Conservation (phyloP, 495 filamentous ascomycete species). For the Penicillium subrubescens region DNA sequence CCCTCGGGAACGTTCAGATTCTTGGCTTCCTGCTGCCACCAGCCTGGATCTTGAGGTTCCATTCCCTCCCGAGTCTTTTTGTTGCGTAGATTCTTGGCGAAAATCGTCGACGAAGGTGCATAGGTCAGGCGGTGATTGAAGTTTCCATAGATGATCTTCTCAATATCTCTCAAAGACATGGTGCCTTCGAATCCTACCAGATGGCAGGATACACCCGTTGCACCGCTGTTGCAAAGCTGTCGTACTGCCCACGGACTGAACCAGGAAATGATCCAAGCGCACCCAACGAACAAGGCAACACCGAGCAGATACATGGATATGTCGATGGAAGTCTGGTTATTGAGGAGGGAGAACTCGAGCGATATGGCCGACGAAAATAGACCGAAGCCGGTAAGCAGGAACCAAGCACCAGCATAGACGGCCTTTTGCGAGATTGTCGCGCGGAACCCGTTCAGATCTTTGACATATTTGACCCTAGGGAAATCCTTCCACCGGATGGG, state of each 20-base stretch:
- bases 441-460: slow-evolving; percentile 9
- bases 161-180: slow-evolving; percentile 12
- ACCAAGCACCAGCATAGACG: slow-evolving; percentile 13
- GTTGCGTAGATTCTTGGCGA: slow-evolving; percentile 12
- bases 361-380: neutral
- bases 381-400: neutral
- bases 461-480: slow-evolving; percentile 13
- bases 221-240: slow-evolving; percentile 17
- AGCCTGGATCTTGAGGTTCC: slow-evolving; percentile 2
- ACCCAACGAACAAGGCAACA: slow-evolving; percentile 8
- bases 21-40: slow-evolving; percentile 11
- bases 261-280: slow-evolving; percentile 20
- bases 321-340: neutral
- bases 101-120: slow-evolving; percentile 14
- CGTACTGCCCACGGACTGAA: slow-evolving; percentile 21
- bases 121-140: slow-evolving; percentile 15
- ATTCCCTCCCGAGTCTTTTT: slow-evolving; percentile 9
- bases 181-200: slow-evolving; percentile 19
- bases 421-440: slow-evolving; percentile 8
- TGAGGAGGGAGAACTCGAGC: neutral
- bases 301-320: slow-evolving; percentile 5
- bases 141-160: slow-evolving; percentile 19
- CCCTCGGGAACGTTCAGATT: slow-evolving; percentile 5
- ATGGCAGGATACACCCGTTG: slow-evolving; percentile 11
- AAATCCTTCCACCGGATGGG: slow-evolving; percentile 21